Evolutionary conservation across 2,329 filamentous ascomycete genomes (phyloP).

Genomic region (Bretziella fagacearum): DNA sequence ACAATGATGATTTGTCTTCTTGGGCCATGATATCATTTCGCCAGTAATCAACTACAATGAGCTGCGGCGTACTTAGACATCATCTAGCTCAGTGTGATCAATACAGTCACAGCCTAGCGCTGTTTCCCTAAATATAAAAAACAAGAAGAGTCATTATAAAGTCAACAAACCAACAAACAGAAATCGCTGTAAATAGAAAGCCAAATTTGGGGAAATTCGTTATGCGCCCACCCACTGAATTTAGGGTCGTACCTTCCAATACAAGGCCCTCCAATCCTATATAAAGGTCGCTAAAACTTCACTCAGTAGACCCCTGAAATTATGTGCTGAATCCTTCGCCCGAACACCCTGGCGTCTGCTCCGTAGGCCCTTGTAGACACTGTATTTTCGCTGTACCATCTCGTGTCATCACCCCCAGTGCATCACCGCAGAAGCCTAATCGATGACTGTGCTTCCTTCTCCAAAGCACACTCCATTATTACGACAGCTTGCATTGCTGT

Average conservation of each 20-base stretch:
- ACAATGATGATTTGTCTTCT: not conserved
- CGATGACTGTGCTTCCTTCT: not conserved
- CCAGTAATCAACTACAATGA: not conserved
- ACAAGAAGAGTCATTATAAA: too few relatives aligned
- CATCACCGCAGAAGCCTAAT: not conserved
- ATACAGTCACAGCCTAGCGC: too few relatives aligned
- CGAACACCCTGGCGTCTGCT: not conserved
- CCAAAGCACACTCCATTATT: not conserved
- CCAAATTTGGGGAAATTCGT: too few relatives aligned
- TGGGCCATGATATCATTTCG: not conserved
- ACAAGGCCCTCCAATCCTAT: not conserved
- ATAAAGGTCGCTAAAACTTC: too few relatives aligned
- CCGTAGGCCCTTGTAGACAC: too few relatives aligned
- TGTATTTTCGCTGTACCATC: not conserved
- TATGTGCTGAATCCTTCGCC: constrained; percentile 1
- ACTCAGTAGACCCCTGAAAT: not conserved
- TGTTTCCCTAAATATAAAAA: too few relatives aligned
- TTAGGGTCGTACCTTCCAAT: not conserved
- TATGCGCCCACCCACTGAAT: too few relatives aligned
- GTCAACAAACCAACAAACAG: too few relatives aligned
- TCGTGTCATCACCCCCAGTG: not conserved
- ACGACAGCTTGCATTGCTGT: constrained; percentile 1
- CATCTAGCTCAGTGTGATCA: too few relatives aligned
- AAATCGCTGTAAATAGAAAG: not conserved
- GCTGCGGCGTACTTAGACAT: not conserved